Conservation (phyloP, 2,329 filamentous ascomycete genomes). For the Cladosporium sp. region DNA sequence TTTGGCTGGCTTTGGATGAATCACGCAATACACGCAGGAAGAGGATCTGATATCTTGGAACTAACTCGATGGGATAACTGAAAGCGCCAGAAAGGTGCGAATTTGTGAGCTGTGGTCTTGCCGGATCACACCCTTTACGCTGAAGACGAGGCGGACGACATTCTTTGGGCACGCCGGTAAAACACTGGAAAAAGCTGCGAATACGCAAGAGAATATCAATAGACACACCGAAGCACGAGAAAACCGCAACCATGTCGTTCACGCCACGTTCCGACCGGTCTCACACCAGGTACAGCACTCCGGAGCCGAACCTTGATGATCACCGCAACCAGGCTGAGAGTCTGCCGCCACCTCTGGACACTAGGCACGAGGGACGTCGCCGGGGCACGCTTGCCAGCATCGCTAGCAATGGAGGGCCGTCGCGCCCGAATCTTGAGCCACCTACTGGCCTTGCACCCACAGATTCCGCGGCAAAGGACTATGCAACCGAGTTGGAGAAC, state of each 20-base stretch:
- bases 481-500: conserved; percentile 57
- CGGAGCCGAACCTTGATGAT: conserved; percentile 79
- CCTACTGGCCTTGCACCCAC: conserved; percentile 36
- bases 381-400: conserved; percentile 72
- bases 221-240: not conserved
- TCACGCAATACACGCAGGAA: not conserved
- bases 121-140: not conserved
- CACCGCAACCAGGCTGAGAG: conserved; percentile 68
- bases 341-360: conserved; percentile 53
- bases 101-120: conserved; percentile 6
- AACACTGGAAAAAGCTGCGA: not conserved
- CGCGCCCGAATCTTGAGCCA: conserved; percentile 42
- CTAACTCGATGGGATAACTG: conserved; percentile 13
- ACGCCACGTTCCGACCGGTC: conserved; percentile 63
- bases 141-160: not conserved
- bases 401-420: conserved; percentile 39
- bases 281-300: conserved; percentile 65
- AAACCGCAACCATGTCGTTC: conserved; percentile 44
- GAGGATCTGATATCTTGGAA: not conserved
- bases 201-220: not conserved
- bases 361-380: conserved; percentile 42
- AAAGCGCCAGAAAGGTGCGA: conserved; percentile 14
- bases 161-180: not conserved
- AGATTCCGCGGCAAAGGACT: conserved; percentile 61
- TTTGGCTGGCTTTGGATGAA: conserved; percentile 39